These are phyloP conservation scores for Podila minutissima DNA, from an alignment of 192 early-diverging fungal genomes.

Conservation along the genomic window DNA sequence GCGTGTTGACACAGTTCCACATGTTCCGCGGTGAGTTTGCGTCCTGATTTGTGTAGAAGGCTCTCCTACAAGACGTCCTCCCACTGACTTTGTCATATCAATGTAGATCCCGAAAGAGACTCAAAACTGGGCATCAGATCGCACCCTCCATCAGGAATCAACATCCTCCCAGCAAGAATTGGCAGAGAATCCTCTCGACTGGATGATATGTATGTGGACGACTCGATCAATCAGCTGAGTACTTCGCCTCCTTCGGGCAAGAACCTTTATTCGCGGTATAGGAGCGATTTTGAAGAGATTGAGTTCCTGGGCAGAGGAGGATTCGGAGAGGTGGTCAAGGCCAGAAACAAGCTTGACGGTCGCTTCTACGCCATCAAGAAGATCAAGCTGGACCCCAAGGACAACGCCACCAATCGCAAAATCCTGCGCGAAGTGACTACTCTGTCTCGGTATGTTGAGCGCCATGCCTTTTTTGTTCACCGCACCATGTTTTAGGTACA, in stretches of 20 bases:
- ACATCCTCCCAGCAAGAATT: conserved; percentile 19
- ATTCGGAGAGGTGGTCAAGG: conserved; percentile 96
- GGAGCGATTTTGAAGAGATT: conserved; percentile 80
- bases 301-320: conserved; percentile 83
- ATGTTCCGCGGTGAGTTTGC: conserved; percentile 51
- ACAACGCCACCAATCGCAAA: conserved; percentile 81
- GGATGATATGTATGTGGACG: conserved; percentile 47
- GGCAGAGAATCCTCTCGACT: conserved; percentile 30
- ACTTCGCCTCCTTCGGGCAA: conserved; percentile 35
- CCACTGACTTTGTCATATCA: neutral
- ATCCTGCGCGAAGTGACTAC: conserved; percentile 93
- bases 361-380: conserved; percentile 95
- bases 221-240: conserved; percentile 44
- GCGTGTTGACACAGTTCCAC: conserved; percentile 51
- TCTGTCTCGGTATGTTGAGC: conserved; percentile 67
- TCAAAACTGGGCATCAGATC: conserved; percentile 28
- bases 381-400: conserved; percentile 82
- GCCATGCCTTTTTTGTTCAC: neutral
- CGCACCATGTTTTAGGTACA: neutral
- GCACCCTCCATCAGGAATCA: conserved; percentile 28
- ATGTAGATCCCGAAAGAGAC: conserved; percentile 20
- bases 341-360: conserved; percentile 83
- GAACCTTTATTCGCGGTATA: conserved; percentile 70
- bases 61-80: neutral
- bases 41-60: conserved; percentile 13